Evolutionary conservation across 2,329 filamentous ascomycete species (phyloP), one percentile per base, ranked within the genome.

Genomic region (Tolypocladium endophyticum): DNA sequence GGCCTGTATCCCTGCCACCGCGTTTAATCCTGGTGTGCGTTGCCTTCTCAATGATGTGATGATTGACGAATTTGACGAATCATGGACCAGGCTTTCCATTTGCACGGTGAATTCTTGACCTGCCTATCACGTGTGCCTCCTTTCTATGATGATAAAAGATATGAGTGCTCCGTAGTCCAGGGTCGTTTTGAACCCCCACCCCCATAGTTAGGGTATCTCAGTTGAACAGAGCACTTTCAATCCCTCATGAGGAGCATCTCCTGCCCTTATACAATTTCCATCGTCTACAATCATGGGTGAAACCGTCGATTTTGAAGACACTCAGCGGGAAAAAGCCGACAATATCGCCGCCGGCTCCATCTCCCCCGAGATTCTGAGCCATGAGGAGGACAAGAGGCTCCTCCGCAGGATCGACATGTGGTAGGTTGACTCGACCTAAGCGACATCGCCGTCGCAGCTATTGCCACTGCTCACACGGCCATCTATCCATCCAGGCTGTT

Each of bases 351-450:
- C 28, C 18, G 57, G 36, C 12, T 14, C 25, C 36, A 14, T 28
- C 38, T 39, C 35, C 12, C 8, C 55, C 6, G 59, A 66, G 55
- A 62, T 61, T 23, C 54, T 69, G 7, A 65, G 58, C 6, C 56
- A 58, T 3, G 66, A 68, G 12, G 70, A 71, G 36, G 67, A 83
- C 64, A 81, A 78, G 63, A 73, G 81, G n/a, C 67, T 88, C 20
- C 67, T 87, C n/a, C 72, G 77, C 23, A 81, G 76, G 58, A 87
- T 88, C 61, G 86, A 88, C 69, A 39, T 45, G 20, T 80, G 76
- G 78, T 81, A 84, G 66, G 71, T 85, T 23, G 30, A 53, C 28
- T 11, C 3, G 2, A 11, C 25, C 12, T 28, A 33, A 4, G 16
- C 14, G 16, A 5, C 25, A 20, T 3, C 39, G 16, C n/a, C 39